These are phyloP conservation scores for Cynara cardunculus DNA, from an alignment of 129 eudicot species.

Conservation along the genomic window DNA sequence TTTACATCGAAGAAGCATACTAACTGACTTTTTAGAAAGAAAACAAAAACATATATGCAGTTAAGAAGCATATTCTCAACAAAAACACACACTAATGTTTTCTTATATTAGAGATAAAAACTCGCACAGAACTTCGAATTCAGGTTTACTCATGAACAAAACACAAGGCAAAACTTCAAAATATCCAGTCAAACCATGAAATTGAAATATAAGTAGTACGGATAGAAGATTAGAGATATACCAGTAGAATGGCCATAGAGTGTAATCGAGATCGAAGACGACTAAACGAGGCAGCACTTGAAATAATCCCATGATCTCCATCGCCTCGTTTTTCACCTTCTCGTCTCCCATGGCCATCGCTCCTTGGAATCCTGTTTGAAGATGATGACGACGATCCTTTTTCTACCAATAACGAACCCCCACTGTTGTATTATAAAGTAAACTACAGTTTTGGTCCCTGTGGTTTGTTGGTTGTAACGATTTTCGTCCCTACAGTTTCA, in stretches of 20 bases:
- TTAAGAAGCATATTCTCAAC: not conserved
- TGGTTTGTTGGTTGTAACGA: not conserved
- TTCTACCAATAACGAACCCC: not conserved
- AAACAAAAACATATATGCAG: not conserved
- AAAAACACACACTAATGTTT: not conserved
- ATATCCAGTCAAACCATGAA: not conserved
- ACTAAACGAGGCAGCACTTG: slow-evolving; percentile 86
- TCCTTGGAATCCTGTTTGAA: not conserved
- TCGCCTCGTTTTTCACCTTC: slow-evolving; percentile 73
- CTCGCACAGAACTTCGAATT: not conserved
- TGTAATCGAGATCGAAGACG: slow-evolving; percentile 95
- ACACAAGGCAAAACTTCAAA: not conserved
- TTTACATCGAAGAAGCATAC: not conserved
- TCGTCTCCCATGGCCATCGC: slow-evolving; percentile 61
- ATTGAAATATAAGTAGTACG: not conserved
- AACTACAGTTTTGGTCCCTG: not conserved
- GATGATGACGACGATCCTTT: slow-evolving; percentile 10
- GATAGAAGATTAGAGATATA: not conserved
- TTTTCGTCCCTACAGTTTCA: not conserved
- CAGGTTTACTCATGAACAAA: not conserved
- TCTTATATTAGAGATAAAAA: not conserved
- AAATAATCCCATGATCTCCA: slow-evolving; percentile 58
- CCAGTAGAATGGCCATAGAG: slow-evolving; percentile 99
- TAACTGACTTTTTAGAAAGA: not conserved
- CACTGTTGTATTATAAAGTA: not conserved